A percentile compares a stretch with the other conserved stretches of the same genome.
phyloP scores from a whole-genome alignment of 257 asterid species.

The Capsicum baccatum region DNA sequence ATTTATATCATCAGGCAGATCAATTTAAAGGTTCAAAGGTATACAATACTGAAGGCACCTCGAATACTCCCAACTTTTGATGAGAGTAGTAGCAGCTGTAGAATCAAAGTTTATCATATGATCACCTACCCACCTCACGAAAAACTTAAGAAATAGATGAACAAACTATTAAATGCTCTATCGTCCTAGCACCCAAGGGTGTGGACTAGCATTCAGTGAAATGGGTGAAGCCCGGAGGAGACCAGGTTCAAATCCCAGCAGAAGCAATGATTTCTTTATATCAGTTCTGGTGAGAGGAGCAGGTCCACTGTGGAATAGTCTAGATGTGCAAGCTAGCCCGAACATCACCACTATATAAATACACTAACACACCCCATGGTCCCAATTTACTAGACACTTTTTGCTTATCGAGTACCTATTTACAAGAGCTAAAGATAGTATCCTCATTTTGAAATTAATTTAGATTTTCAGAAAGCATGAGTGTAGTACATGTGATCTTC shows the following conservation, averaged over 20 bases:
- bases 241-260: neutral
- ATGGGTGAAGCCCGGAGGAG: neutral
- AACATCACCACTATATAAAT: neutral
- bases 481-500: constrained; percentile 5
- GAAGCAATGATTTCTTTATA: neutral
- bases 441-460: constrained; percentile 8
- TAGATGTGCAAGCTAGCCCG: neutral
- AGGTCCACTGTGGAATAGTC: neutral
- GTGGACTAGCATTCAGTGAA: neutral
- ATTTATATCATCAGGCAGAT: constrained; percentile 23
- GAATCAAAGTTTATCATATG: constrained; percentile 17
- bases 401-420: neutral
- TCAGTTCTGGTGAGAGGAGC: constrained; percentile 11
- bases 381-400: constrained; percentile 12
- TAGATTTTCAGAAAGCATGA: neutral
- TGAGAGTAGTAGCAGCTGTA: constrained; percentile 12
- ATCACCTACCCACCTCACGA: constrained; percentile 21
- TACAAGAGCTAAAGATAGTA: neutral
- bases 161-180: neutral
- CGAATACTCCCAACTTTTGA: constrained; percentile 14
- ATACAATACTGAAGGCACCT: constrained; percentile 7
- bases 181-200: neutral
- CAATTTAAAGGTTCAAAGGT: neutral
- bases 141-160: neutral
- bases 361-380: constrained; percentile 11